Evolutionary conservation across 768 basidiomycete species (phyloP).

Genomic region (Serendipita sp.): DNA sequence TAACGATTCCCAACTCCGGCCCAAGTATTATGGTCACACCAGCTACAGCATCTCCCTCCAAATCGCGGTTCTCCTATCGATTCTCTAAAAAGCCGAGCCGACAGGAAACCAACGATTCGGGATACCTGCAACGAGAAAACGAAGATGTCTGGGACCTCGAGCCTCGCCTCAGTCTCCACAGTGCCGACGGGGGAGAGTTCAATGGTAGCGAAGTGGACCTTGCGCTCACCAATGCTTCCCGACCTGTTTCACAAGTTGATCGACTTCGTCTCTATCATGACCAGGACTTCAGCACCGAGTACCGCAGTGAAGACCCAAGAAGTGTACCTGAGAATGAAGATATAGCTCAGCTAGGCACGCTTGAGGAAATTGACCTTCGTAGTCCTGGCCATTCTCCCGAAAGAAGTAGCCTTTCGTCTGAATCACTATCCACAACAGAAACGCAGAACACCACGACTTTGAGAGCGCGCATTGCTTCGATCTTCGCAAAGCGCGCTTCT

Average conservation of each 20-base stretch:
- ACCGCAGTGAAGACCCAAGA: background rate
- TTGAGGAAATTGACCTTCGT: conserved; percentile 1
- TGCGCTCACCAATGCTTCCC: background rate
- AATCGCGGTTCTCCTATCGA: background rate
- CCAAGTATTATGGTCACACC: background rate
- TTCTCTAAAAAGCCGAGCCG: background rate
- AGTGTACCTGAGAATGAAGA: background rate
- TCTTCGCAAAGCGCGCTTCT: background rate
- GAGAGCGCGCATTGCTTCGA: background rate
- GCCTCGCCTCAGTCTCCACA: background rate
- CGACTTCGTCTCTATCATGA: background rate
- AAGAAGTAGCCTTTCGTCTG: background rate
- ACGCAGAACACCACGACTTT: background rate
- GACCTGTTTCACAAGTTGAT: background rate
- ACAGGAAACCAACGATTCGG: no score
- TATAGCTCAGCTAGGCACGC: background rate
- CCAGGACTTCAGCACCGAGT: background rate
- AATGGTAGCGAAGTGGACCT: background rate
- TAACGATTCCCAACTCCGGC: no score
- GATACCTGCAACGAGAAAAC: background rate
- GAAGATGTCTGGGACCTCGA: background rate
- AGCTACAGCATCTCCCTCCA: background rate
- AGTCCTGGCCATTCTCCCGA: background rate
- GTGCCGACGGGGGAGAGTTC: background rate
- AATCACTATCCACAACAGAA: background rate